Conservation (phyloP, 176 grass and related monocot species). For the Oryza coarctata region DNA sequence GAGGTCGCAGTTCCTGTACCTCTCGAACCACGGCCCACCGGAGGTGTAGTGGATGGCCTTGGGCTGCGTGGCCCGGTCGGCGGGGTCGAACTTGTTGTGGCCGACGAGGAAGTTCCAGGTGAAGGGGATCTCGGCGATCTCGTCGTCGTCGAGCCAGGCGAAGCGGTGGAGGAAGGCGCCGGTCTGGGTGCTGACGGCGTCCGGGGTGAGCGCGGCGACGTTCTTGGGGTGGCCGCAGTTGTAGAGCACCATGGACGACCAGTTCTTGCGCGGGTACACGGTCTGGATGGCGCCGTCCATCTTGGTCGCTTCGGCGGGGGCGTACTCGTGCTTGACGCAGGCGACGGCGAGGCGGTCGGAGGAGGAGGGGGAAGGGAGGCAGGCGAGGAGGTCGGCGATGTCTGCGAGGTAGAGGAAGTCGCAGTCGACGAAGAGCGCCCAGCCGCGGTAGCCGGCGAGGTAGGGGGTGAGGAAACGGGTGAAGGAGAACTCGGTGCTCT, state of each 20-base stretch:
- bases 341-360: constrained; percentile 46
- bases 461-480: constrained; percentile 84
- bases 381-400: constrained; percentile 48
- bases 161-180: constrained; percentile 80
- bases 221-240: constrained; percentile 84
- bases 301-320: constrained; percentile 59
- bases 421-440: constrained; percentile 91
- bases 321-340: constrained; percentile 83
- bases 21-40: constrained; percentile 80
- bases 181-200: constrained; percentile 67
- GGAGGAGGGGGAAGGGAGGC: background rate
- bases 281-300: constrained; percentile 86
- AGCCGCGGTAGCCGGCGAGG: constrained; percentile 65
- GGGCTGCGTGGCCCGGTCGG: constrained; percentile 50
- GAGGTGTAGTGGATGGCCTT: constrained; percentile 70
- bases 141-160: constrained; percentile 71
- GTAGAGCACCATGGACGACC: constrained; percentile 85
- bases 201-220: constrained; percentile 53
- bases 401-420: constrained; percentile 93
- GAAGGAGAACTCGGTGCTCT: constrained; percentile 97
- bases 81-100: constrained; percentile 59
- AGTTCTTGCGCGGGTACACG: constrained; percentile 81
- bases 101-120: constrained; percentile 85
- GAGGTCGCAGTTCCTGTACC: constrained; percentile 67
- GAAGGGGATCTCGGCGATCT: constrained; percentile 76